phyloP scores from a whole-genome alignment of 1,284 basidiomycete genomes.

The Rhodotorula sp. region DNA sequence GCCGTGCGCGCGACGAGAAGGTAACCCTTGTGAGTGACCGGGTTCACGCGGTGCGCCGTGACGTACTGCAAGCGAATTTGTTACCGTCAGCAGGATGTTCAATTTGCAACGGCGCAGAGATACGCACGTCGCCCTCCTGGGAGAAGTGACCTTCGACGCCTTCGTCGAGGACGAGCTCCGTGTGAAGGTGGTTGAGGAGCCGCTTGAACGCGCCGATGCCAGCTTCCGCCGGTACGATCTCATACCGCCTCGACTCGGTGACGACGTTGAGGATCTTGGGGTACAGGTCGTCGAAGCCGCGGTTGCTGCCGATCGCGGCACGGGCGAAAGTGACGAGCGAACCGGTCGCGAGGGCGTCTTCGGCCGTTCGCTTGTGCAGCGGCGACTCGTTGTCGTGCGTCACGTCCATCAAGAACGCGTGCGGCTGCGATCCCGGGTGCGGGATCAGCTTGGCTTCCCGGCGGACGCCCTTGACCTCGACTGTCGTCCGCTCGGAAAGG shows the following conservation, averaged over 20 bases:
- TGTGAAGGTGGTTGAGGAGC: constrained; percentile 77
- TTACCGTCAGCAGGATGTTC: background rate
- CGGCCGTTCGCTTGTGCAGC: constrained; percentile 80
- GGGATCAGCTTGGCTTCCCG: constrained; percentile 72
- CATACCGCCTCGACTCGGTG: constrained; percentile 74
- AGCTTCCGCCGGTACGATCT: constrained; percentile 52
- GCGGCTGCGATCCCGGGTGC: constrained; percentile 78
- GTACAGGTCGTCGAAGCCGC: constrained; percentile 95
- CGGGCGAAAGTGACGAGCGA: constrained; percentile 82
- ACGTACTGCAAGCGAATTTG: constrained; percentile 68
- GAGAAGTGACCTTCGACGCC: constrained; percentile 90
- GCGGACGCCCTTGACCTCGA: constrained; percentile 72
- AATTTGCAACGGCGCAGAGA: background rate
- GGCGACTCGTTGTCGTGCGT: constrained; percentile 96
- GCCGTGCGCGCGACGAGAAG: constrained; percentile 85
- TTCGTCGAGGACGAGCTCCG: constrained; percentile 80
- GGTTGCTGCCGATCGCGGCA: constrained; percentile 84
- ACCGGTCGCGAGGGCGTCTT: constrained; percentile 88
- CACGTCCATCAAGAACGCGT: constrained; percentile 87
- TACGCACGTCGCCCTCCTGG: constrained; percentile 83
- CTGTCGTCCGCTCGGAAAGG: constrained; percentile 61
- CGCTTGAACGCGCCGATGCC: constrained; percentile 76
- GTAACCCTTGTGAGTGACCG: constrained; percentile 85
- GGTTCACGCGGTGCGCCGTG: constrained; percentile 83
- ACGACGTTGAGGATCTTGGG: constrained; percentile 86